A percentile compares a stretch with the other conserved stretches of the same genome.
Conservation (phyloP, 306 rosid genomes). For the Acacia melanoxylon region DNA sequence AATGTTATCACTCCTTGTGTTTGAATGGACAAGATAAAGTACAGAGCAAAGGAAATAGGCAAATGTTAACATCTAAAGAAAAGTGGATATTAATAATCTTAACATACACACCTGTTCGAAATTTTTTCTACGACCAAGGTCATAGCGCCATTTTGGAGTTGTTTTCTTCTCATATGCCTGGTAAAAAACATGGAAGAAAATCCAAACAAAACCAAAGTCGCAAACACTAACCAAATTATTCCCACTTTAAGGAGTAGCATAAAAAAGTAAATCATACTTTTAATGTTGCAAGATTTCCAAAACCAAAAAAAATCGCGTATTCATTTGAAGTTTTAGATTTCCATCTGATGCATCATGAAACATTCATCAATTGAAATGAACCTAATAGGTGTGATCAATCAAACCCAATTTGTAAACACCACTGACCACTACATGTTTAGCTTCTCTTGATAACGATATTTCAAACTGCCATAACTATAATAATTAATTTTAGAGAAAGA, state of each 20-base stretch:
- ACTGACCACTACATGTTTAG: not conserved
- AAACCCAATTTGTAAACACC: not conserved
- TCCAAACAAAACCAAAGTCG: constrained; percentile 31
- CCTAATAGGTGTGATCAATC: constrained; percentile 8
- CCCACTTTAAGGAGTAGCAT: constrained; percentile 15
- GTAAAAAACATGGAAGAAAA: constrained; percentile 25
- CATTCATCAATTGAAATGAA: constrained; percentile 20
- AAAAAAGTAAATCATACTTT: not conserved
- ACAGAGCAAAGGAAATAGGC: too few species aligned
- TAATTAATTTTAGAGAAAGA: not conserved
- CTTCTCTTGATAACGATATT: not conserved
- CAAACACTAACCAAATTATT: not conserved
- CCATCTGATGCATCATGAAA: not conserved
- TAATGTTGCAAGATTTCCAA: constrained; percentile 3
- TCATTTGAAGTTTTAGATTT: not conserved
- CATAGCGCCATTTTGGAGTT: constrained; percentile 94
- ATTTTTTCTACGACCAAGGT: constrained; percentile 91
- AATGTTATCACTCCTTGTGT: not conserved
- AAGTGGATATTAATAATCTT: not conserved
- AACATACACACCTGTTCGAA: constrained; percentile 82
- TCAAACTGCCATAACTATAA: not conserved
- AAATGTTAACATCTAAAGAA: not conserved
- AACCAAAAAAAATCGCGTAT: not conserved
- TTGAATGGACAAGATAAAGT: not conserved
- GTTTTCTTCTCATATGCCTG: constrained; percentile 99